Evolutionary conservation across 371 early-diverging fungal species (phyloP).

Genomic region (Apophysomyces sp.): DNA sequence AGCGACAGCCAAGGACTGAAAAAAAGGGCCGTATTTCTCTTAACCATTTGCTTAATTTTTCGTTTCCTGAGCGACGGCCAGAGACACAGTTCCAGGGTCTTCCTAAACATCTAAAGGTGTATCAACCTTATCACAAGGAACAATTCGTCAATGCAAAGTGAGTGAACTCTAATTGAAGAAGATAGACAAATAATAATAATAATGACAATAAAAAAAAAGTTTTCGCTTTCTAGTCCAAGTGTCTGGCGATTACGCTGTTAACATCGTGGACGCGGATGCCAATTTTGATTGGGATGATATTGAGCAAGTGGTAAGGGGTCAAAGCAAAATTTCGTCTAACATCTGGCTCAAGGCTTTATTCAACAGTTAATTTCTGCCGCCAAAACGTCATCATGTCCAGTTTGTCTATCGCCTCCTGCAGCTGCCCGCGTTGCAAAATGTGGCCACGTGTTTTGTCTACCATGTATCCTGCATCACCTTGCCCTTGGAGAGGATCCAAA

Average conservation of each 20-base stretch:
- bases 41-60: constrained; percentile 84
- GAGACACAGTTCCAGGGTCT: constrained; percentile 9
- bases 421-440: constrained; percentile 79
- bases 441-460: constrained; percentile 83
- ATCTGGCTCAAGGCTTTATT: background rate
- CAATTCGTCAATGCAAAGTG: constrained; percentile 89
- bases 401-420: constrained; percentile 76
- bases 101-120: constrained; percentile 12
- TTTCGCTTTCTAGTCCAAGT: constrained; percentile 79
- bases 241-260: constrained; percentile 51
- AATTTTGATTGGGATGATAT: constrained; percentile 75
- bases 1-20: background rate
- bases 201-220: constrained; percentile 25
- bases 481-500: constrained; percentile 36
- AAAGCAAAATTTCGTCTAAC: background rate
- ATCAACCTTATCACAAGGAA: constrained; percentile 73
- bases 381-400: constrained; percentile 73
- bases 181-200: background rate
- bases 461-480: constrained; percentile 78
- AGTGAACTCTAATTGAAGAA: constrained; percentile 8
- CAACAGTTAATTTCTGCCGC: constrained; percentile 49
- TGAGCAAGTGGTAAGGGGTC: constrained; percentile 66
- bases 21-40: constrained; percentile 34
- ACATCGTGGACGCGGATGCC: constrained; percentile 65
- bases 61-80: constrained; percentile 71